Base-by-base conservation (phyloP, 192 early-diverging fungal genomes). In the Powellomyces hirtus region DNA sequence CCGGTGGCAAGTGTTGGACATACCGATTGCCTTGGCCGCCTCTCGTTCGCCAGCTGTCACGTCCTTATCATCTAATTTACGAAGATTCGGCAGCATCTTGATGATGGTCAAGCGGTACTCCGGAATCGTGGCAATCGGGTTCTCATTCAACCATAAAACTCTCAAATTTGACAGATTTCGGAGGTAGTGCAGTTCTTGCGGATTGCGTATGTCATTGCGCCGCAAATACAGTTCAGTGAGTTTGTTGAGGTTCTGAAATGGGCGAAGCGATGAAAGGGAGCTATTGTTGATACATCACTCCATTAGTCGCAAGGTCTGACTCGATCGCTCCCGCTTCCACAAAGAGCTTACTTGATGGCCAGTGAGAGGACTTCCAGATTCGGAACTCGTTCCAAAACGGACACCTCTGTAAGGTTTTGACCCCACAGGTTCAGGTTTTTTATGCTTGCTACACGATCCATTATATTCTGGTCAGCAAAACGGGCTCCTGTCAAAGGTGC, bases 341-440 rank as follows among this genome's bases (percentile, higher is more conserved):
- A 66, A 71, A 31, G 34, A 29, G 34, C 59, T 22, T 51, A 50
- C 63, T 80, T 80, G 8, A 77, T 68, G 3, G 79, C 72, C 20
- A 80, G 52, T 8, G 79, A 80, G n/a, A 80, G 50, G 44, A 80
- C 79, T 62, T 74, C 69, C 59, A 80, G 36, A 16, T 60, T 45
- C 10, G 64, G 68, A 31, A 80, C 11, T 14, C 61, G 18, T 20
- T 33, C 35, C 11, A 80, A 62, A 24, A 74, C 61, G 0, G 72
- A 71, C 1, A 80, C 75, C 44, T 80, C 75, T n/a, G 69, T 64
- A 24, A 80, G 44, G 40, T 74, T 67, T 53, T 80, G 75, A 5
- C 79, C 79, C 79, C 79, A 80, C 33, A 80, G 44, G 58, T 80
- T 80, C 56, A 80, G 62, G 31, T 68, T 70, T 51, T 51, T 69